A percentile compares a stretch with the other conserved stretches of the same genome.
phyloP scores from a whole-genome alignment of 2,329 filamentous ascomycete genomes.

The Colletotrichum spaethianum region DNA sequence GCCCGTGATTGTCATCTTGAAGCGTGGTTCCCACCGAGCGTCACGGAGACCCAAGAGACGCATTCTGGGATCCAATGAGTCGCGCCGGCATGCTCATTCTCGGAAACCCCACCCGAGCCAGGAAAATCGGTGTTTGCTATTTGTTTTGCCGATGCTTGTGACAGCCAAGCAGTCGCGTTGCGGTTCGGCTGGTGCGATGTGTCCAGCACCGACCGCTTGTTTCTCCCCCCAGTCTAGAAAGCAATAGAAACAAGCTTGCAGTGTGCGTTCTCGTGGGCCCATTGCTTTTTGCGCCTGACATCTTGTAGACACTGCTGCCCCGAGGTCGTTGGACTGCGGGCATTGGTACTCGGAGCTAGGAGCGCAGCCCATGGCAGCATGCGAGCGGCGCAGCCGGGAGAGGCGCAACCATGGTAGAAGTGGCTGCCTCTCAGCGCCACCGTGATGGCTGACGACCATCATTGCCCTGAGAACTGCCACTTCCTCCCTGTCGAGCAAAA shows the following conservation, averaged over 20 bases:
- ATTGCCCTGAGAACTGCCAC: background rate
- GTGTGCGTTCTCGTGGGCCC: background rate
- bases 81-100: conserved; percentile 25
- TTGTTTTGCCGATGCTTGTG: background rate
- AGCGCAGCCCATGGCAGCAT: conserved; percentile 25
- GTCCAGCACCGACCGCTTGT: background rate
- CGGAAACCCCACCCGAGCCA: background rate
- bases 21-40: background rate
- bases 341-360: background rate
- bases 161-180: background rate
- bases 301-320: conserved; percentile 13
- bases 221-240: too few relatives aligned
- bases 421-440: conserved; percentile 28
- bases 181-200: background rate
- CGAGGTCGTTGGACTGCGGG: background rate
- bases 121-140: background rate
- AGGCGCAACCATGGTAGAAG: conserved; percentile 28
- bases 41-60: background rate
- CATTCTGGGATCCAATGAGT: background rate
- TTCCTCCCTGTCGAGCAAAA: background rate
- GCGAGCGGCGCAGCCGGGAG: conserved; percentile 15
- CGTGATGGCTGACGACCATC: conserved; percentile 8
- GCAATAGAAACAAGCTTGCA: background rate
- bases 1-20: background rate
- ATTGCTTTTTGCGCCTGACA: conserved; percentile 14